Percentiles rank a stretch among this genome's conserved stretches.
phyloP scores from a whole-genome alignment of 805 yeast genomes.

The Spathaspora hagerdaliae region DNA sequence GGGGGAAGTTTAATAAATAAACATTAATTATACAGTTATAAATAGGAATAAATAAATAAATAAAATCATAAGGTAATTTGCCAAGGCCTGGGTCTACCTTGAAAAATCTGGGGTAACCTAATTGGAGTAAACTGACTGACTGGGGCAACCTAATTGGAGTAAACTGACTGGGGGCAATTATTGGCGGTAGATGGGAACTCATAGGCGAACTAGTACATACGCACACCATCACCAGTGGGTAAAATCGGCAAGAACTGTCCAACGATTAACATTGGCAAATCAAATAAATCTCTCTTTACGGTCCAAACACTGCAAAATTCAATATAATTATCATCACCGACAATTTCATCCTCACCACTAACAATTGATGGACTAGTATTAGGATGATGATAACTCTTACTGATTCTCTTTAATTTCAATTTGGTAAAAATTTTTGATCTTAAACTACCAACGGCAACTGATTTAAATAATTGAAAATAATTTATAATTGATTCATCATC shows the following conservation, averaged over 20 bases:
- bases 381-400: conserved; percentile 2
- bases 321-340: conserved; percentile 27
- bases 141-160: too few species aligned
- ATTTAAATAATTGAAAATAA: conserved; percentile 68
- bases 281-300: conserved; percentile 77
- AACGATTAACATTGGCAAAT: conserved; percentile 77
- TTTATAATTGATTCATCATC: conserved; percentile 72
- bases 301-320: conserved; percentile 83
- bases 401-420: conserved; percentile 34
- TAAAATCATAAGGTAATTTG: too few species aligned
- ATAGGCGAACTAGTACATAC: conserved; percentile 20
- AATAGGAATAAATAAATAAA: too few species aligned
- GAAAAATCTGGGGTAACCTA: too few species aligned
- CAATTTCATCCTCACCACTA: conserved; percentile 2
- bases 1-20: too few species aligned
- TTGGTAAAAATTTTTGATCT: conserved; percentile 50
- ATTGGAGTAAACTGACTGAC: too few species aligned
- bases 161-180: too few species aligned
- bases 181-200: too few species aligned
- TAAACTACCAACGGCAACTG: conserved; percentile 65
- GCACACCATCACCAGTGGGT: conserved; percentile 27
- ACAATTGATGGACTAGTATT: conserved; percentile 10
- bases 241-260: conserved; percentile 77
- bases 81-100: neutral
- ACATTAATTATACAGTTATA: too few species aligned